Evolutionary conservation across 2,329 filamentous ascomycete genomes (phyloP).

Genomic region (Hypoxylon sp.): DNA sequence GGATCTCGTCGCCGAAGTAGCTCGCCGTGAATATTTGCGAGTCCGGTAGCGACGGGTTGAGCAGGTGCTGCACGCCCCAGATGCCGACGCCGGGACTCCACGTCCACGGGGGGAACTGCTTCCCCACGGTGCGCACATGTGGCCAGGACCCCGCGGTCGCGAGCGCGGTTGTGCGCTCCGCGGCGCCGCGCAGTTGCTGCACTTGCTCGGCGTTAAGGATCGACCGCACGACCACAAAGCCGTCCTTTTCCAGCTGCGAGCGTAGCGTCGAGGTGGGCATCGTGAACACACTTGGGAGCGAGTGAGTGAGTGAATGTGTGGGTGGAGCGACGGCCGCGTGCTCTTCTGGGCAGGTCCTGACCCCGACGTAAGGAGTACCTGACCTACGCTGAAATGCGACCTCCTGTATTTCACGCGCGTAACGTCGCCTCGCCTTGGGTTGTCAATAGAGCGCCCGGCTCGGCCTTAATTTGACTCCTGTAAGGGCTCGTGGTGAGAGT

Average conservation of each 20-base stretch:
- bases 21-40: constrained; percentile 72
- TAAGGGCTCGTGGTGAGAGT: constrained; percentile 18
- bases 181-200: constrained; percentile 71
- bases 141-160: constrained; percentile 83
- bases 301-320: constrained; percentile 3
- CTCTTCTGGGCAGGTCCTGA: constrained; percentile 1
- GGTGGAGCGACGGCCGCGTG: constrained; percentile 23
- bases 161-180: constrained; percentile 68
- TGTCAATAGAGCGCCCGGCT: neutral
- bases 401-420: constrained; percentile 21
- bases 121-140: constrained; percentile 84
- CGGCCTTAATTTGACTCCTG: constrained; percentile 16
- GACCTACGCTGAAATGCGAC: constrained; percentile 1
- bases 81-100: constrained; percentile 73
- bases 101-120: constrained; percentile 91
- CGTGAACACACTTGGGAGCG: constrained; percentile 1
- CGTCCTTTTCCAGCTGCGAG: constrained; percentile 74
- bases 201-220: constrained; percentile 72
- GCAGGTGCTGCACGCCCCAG: constrained; percentile 90
- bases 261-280: constrained; percentile 56
- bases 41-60: constrained; percentile 79
- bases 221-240: constrained; percentile 80
- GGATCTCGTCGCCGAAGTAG: constrained; percentile 79
- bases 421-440: constrained; percentile 23
- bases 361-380: neutral